Percentiles rank a stretch among this genome's conserved stretches.
phyloP scores from a whole-genome alignment of 139 green algal genomes.

The Chlorella sp. region DNA sequence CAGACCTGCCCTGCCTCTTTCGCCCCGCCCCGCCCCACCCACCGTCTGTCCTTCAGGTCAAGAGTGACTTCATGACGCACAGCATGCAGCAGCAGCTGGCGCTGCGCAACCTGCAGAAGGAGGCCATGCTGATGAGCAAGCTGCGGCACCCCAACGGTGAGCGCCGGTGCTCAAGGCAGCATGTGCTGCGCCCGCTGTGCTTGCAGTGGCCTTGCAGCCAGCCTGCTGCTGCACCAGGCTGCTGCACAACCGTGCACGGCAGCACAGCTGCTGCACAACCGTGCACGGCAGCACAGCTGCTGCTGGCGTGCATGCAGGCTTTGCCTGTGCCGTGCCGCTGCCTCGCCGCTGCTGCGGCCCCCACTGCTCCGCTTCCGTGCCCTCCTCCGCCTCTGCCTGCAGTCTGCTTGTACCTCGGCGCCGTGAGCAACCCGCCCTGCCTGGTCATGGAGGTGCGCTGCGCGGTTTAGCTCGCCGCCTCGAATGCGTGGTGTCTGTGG shows the following conservation, averaged over 20 bases:
- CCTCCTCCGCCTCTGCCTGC: neutral
- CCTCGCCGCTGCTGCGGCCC: neutral
- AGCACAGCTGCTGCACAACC: too few species aligned
- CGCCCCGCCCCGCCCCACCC: too few species aligned
- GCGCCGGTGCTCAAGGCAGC: too few species aligned
- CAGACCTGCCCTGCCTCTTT: too few species aligned
- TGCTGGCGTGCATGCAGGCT: too few species aligned
- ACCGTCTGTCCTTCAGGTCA: neutral
- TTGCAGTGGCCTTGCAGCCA: too few species aligned
- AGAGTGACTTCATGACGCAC: slow-evolving; percentile 20
- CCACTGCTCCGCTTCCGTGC: neutral
- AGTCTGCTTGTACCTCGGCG: slow-evolving; percentile 64
- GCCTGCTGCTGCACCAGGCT: too few species aligned
- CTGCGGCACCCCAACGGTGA: slow-evolving; percentile 66
- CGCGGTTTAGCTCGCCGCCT: too few species aligned
- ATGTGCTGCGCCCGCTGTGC: neutral
- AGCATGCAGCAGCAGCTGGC: slow-evolving; percentile 28
- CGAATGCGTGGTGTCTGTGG: too few species aligned
- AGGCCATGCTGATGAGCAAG: slow-evolving; percentile 63
- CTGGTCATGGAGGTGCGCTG: slow-evolving; percentile 47
- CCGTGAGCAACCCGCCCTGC: slow-evolving; percentile 58
- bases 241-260: too few species aligned
- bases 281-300: too few species aligned
- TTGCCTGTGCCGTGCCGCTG: neutral
- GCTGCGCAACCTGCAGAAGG: slow-evolving; percentile 28